Base-by-base conservation (phyloP, 768 basidiomycete genomes). In the Leccinum longicurvipes region DNA sequence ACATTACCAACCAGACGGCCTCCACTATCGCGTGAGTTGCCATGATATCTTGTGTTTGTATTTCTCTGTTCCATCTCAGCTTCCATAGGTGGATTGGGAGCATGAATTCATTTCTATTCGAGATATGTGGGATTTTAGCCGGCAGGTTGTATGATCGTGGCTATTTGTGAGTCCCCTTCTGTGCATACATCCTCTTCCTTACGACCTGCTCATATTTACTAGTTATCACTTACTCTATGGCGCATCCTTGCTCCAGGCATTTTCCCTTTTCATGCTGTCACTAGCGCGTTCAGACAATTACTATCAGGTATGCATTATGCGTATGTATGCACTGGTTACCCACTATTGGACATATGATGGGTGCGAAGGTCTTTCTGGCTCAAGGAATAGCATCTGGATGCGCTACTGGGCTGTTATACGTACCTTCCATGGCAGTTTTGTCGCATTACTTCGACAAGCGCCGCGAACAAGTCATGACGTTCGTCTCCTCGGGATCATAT, bases 401-500 rank as follows among this genome's bases (percentile, higher is more conserved):
- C 11, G 78, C 79, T 5, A 65, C 69, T 1, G 83, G 83, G 10
- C 45, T 83, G 36, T 60, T 76, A 5, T 82, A 80, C 60, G 65
- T 81, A 31, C 82, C 80, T 6, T 69, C 74, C 15, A 63, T 81
- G 59, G 76, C 75, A 15, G 72, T 84, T 34, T 67, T 80, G 4
- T 77, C 78, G 11, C 83, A 85, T 57, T 79, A 80, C 62, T 86
- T 84, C 67, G 68, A 76, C 27, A 70, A 64, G 24, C 74, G 74
- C 25, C 74, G 79, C 12, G 75, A 78, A 6, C 64, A 83, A 34
- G 82, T 80, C 0, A 81, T 83, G 57, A 80, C 83, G 15, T 70
- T 86, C 42, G 80, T 76, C 32, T 80, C 81, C 14, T 79, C 81
- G 17, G 79, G 79, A 23, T 77, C 83, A n/a, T 82, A 79, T 17